These are phyloP conservation scores for Ceriops decandra DNA, from an alignment of 345 rosid genomes.

Conservation along the genomic window DNA sequence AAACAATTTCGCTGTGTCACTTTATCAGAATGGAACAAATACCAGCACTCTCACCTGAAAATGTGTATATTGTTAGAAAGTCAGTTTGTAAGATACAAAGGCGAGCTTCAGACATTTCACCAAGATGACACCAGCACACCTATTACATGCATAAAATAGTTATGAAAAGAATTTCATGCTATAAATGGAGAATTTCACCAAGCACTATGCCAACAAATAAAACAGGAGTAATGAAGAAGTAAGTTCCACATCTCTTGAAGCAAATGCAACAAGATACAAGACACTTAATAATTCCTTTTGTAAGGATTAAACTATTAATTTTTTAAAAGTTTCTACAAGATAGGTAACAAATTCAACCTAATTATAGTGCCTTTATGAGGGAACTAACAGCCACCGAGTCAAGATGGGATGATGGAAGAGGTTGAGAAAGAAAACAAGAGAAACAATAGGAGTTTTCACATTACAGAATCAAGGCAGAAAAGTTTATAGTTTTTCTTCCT, in stretches of 20 bases:
- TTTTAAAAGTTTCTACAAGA: not conserved
- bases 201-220: not conserved
- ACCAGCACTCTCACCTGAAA: slow-evolving; percentile 52
- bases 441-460: too few species aligned
- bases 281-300: too few species aligned
- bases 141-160: slow-evolving; percentile 16
- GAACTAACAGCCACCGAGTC: too few species aligned
- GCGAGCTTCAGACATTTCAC: slow-evolving; percentile 53
- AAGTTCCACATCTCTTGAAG: not conserved
- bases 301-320: too few species aligned
- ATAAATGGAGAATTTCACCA: not conserved
- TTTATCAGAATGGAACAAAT: not conserved
- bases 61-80: slow-evolving; percentile 63
- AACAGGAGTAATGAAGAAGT: not conserved
- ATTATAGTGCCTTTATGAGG: not conserved
- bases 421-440: too few species aligned
- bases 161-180: not conserved
- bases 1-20: not conserved
- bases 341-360: not conserved
- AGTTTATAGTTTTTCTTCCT: too few species aligned
- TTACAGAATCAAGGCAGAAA: too few species aligned
- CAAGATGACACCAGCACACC: slow-evolving; percentile 91
- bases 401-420: too few species aligned
- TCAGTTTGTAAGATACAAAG: slow-evolving; percentile 75
- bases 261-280: not conserved